Percentiles rank a stretch among this genome's conserved stretches.
phyloP scores from a whole-genome alignment of 352 stramenopile species.

The Aphanomyces cochlioides region DNA sequence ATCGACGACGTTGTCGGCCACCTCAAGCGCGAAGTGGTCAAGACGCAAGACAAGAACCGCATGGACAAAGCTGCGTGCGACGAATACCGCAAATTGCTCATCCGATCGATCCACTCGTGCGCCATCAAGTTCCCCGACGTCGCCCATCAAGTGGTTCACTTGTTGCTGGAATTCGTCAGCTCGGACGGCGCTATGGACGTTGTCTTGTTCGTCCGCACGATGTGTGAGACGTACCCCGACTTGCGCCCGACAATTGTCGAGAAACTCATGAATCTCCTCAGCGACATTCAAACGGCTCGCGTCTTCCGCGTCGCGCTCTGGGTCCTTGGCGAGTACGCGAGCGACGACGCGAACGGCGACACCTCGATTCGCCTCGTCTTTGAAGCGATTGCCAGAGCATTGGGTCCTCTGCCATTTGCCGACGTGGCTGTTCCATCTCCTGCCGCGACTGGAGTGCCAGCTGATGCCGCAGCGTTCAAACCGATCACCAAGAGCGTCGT shows the following conservation, averaged over 20 bases:
- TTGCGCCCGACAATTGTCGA: constrained; percentile 90
- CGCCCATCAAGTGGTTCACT: constrained; percentile 95
- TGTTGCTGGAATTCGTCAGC: constrained; percentile 99
- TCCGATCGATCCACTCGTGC: constrained; percentile 97
- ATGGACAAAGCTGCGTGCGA: constrained; percentile 89
- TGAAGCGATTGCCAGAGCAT: constrained; percentile 84
- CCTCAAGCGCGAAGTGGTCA: constrained; percentile 88
- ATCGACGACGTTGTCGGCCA: constrained; percentile 95
- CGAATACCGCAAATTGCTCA: constrained; percentile 97
- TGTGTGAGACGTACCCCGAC: constrained; percentile 95
- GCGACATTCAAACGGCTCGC: constrained; percentile 90
- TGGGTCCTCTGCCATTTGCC: constrained; percentile 72
- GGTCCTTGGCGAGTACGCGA: constrained; percentile 93
- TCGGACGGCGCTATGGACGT: constrained; percentile 97
- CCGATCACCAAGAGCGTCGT: constrained; percentile 97
- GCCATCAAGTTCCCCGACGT: constrained; percentile 97
- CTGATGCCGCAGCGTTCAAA: constrained; percentile 47
- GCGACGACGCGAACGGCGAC: constrained; percentile 50
- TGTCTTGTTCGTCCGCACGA: constrained; percentile 97
- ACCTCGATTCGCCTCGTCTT: constrained; percentile 74
- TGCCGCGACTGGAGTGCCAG: constrained; percentile 23
- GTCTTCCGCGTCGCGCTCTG: constrained; percentile 98
- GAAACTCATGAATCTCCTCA: constrained; percentile 93
- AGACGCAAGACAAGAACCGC: constrained; percentile 78
- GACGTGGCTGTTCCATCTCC: constrained; percentile 39